Evolutionary conservation across 441 rosid genomes (phyloP).

Genomic region (Corymbia calophylla): DNA sequence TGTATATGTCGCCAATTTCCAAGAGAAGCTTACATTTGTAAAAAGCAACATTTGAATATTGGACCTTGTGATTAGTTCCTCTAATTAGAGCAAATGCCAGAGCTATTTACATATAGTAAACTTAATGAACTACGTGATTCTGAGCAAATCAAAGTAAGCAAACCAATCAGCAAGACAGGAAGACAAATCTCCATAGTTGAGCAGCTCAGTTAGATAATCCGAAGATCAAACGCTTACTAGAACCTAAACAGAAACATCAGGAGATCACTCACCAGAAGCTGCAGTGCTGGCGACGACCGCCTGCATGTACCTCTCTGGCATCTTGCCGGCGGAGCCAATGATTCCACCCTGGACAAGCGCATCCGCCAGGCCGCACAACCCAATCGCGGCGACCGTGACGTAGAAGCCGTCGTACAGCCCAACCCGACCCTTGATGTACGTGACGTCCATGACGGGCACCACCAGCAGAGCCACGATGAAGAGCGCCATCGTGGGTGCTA

Average conservation of each 20-base stretch:
- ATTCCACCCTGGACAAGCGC: conserved; percentile 87
- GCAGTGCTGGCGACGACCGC: conserved; percentile 91
- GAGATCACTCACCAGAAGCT: conserved; percentile 54
- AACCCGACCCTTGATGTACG: conserved; percentile 65
- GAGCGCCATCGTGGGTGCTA: conserved; percentile 15
- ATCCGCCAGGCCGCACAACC: conserved; percentile 60
- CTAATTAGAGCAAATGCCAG: neutral
- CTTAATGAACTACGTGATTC: neutral
- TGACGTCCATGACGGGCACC: conserved; percentile 66
- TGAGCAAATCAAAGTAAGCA: neutral
- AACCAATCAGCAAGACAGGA: neutral
- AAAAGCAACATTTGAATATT: neutral
- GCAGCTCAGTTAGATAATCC: neutral
- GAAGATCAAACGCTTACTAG: neutral
- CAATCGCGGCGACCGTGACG: conserved; percentile 41
- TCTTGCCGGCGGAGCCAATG: conserved; percentile 80
- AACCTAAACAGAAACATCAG: neutral
- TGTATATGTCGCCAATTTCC: neutral
- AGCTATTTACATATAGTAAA: neutral
- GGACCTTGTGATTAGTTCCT: neutral
- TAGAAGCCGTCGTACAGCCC: conserved; percentile 66
- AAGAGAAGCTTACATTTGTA: neutral
- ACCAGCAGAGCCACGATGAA: conserved; percentile 51
- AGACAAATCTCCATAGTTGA: neutral
- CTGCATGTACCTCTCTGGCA: conserved; percentile 88